These are phyloP conservation scores for Talaromyces ruber DNA, from an alignment of 495 filamentous ascomycete species.

Conservation along the genomic window DNA sequence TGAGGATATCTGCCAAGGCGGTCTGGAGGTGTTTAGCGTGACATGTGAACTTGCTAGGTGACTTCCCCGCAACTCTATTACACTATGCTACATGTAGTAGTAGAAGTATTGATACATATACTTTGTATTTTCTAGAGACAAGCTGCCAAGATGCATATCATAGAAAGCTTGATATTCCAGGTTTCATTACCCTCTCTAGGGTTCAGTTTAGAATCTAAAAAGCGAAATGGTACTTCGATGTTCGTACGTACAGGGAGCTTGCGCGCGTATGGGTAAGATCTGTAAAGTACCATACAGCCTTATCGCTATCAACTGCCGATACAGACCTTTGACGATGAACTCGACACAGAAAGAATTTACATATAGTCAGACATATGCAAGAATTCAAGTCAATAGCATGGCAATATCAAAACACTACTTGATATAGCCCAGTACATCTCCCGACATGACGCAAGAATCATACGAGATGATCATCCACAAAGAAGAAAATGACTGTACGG, in stretches of 20 bases:
- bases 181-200: too few relatives aligned
- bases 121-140: background rate
- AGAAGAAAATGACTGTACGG: background rate
- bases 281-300: background rate
- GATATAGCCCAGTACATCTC: background rate
- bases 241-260: background rate
- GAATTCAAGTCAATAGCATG: too few relatives aligned
- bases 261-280: background rate
- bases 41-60: background rate
- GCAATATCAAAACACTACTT: background rate
- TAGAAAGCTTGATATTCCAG: background rate
- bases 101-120: background rate
- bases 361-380: too few relatives aligned
- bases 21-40: background rate
- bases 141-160: background rate
- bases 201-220: background rate
- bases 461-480: background rate
- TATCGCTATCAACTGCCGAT: background rate
- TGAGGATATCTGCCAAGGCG: background rate
- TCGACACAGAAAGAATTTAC: background rate
- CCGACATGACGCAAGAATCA: background rate
- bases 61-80: background rate
- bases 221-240: background rate
- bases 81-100: background rate
- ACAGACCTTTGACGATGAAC: background rate